phyloP scores from a whole-genome alignment of 805 yeast species.

The Wilhelminamyces savonicus region DNA sequence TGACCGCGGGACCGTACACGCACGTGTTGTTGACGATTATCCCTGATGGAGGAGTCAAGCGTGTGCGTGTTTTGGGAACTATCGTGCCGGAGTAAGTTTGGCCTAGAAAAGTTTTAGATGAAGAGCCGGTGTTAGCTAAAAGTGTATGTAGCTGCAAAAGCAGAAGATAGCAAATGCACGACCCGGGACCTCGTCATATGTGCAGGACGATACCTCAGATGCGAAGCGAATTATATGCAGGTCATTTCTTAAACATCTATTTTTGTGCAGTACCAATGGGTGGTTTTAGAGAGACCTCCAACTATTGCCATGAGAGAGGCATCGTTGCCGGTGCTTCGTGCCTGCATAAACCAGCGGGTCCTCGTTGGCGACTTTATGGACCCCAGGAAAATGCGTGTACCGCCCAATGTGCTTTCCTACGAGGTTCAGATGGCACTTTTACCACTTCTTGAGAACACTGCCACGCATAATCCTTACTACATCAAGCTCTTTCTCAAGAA shows the following conservation, averaged over 20 bases:
- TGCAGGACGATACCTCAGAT: not conserved
- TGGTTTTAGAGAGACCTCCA: too few species aligned
- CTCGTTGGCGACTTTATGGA: constrained; percentile 12
- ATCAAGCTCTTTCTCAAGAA: constrained; percentile 39
- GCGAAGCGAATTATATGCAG: not conserved
- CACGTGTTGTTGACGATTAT: constrained; percentile 79
- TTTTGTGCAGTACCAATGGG: too few species aligned
- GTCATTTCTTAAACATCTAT: not conserved
- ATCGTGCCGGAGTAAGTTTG: constrained; percentile 14
- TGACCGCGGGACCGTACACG: constrained; percentile 34
- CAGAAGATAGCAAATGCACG: not conserved
- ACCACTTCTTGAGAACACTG: too few species aligned
- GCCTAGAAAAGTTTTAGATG: too few species aligned
- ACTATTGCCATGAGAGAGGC: too few species aligned
- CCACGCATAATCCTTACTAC: constrained; percentile 45
- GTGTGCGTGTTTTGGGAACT: constrained; percentile 77
- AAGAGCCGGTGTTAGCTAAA: not conserved
- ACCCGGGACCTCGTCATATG: not conserved
- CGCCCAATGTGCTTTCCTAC: too few species aligned
- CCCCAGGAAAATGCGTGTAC: too few species aligned
- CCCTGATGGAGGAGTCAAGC: constrained; percentile 96
- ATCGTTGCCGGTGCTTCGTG: too few species aligned
- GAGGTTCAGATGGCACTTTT: not conserved
- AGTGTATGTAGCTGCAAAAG: constrained; percentile 5
- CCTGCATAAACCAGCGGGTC: constrained; percentile 12